Percentiles rank a stretch among this genome's conserved stretches.
These are phyloP conservation scores for Xylaria sp. DNA, from an alignment of 2,329 filamentous ascomycete species.

Conservation along the genomic window DNA sequence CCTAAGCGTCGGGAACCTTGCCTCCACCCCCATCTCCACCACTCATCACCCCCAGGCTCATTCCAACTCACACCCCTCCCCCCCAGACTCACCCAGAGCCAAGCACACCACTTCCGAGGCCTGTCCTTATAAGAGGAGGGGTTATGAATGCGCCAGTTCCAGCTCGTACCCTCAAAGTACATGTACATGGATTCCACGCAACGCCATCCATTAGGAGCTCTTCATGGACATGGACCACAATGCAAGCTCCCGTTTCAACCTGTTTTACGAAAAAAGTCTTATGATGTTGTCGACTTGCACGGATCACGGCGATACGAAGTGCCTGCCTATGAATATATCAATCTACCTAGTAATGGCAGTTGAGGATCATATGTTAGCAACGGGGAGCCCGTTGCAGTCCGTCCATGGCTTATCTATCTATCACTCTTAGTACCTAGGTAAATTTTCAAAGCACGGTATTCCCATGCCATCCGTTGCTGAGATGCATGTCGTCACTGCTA, in stretches of 20 bases:
- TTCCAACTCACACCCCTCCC: not conserved
- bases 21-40: not conserved
- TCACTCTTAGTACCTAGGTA: no score
- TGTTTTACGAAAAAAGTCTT: not conserved
- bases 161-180: not conserved
- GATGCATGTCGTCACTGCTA: not conserved
- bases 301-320: not conserved
- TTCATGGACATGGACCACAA: constrained; percentile 1
- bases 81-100: not conserved
- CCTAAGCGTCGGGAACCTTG: not conserved
- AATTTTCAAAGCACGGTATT: not conserved
- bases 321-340: not conserved
- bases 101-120: not conserved
- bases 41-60: not conserved
- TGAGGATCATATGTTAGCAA: no score
- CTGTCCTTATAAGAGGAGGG: not conserved
- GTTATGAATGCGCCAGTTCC: not conserved
- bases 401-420: not conserved
- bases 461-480: not conserved
- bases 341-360: no score
- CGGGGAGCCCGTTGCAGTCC: not conserved
- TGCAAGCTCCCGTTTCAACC: constrained; percentile 8
- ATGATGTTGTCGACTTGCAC: not conserved
- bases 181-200: not conserved
- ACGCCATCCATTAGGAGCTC: not conserved